Evolutionary conservation across 1,284 basidiomycete genomes (phyloP), one percentile per base, ranked within the genome.

Genomic region (Boletus semigastroideus): DNA sequence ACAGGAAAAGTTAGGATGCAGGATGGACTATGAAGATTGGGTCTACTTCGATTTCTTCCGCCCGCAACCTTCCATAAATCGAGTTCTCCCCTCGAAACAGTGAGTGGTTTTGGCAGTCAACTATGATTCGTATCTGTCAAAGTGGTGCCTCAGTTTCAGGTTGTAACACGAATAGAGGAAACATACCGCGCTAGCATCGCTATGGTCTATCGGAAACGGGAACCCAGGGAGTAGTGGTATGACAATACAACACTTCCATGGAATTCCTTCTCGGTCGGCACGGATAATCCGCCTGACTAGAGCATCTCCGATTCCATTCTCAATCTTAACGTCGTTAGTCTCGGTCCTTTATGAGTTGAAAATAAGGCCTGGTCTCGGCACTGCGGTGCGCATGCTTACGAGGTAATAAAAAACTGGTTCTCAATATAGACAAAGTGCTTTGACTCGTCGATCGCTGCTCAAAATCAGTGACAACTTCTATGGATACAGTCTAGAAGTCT

Each of bases 341-440:
- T 86, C 76, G 1, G 96, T 98, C 20, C 92, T 92, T 59, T 92
- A 59, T 10, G 20, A 46, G 33, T 22, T 19, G 22, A 16, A 37
- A 31, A 39, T 53, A 47, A 67, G 48, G 0, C 28, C 11, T 36
- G 38, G n/a, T 27, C 33, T 42, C 31, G 27, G 25, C 10, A 37
- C 12, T 36, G 40, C 19, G 13, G 34, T 28, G 41, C 48, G 10
- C 34, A 43, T 19, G 71, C 85, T 65, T 67, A 91, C 82, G 91
- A 97, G 0, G 94, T 92, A 65, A 99, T 94, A 73, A 99, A 99
- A 75, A 98, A 99, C 70, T 99, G 96, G 66, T 99, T 98, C 71
- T 98, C 94, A 54, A 94, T 93, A 71, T 94, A 94, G 20, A 94
- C 89, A 63, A 94, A 94, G 63, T 92, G 90, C 55, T 98, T 94